These are phyloP conservation scores for Ophiostoma quercus DNA, from an alignment of 2,329 filamentous ascomycete species.

Conservation along the genomic window DNA sequence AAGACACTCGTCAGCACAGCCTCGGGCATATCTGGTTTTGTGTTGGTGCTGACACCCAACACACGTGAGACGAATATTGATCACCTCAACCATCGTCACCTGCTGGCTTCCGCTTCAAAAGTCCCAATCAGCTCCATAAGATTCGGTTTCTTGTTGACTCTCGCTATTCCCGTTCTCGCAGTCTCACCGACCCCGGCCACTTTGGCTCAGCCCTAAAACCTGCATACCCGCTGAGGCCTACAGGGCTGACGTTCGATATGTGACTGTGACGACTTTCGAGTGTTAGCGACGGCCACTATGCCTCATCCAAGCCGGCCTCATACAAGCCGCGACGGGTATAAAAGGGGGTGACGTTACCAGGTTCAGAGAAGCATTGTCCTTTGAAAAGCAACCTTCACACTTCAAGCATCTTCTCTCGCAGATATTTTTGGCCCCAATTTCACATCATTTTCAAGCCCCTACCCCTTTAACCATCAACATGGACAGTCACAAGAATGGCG, in stretches of 20 bases:
- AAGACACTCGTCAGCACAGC: not conserved
- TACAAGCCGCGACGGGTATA: not conserved
- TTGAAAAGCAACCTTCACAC: not conserved
- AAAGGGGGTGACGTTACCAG: not conserved
- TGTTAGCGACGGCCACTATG: not conserved
- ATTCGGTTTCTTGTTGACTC: too few relatives aligned
- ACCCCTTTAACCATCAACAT: not conserved
- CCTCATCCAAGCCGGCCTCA: not conserved
- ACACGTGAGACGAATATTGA: slow-evolving; percentile 6
- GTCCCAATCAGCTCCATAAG: not conserved
- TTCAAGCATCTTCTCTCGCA: not conserved
- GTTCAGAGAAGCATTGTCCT: not conserved
- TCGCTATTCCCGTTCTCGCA: not conserved
- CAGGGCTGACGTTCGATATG: not conserved
- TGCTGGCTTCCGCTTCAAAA: not conserved
- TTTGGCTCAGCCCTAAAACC: not conserved
- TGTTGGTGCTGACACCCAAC: not conserved
- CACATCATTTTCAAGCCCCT: not conserved
- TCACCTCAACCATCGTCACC: not conserved
- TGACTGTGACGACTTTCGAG: not conserved
- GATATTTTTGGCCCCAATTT: not conserved
- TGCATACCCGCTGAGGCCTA: not conserved
- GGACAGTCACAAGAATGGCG: not conserved
- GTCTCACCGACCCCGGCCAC: not conserved
- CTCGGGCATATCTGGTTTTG: not conserved